These are phyloP conservation scores for Diaporthe citriasiana DNA, from an alignment of 2,329 filamentous ascomycete species.

Conservation along the genomic window DNA sequence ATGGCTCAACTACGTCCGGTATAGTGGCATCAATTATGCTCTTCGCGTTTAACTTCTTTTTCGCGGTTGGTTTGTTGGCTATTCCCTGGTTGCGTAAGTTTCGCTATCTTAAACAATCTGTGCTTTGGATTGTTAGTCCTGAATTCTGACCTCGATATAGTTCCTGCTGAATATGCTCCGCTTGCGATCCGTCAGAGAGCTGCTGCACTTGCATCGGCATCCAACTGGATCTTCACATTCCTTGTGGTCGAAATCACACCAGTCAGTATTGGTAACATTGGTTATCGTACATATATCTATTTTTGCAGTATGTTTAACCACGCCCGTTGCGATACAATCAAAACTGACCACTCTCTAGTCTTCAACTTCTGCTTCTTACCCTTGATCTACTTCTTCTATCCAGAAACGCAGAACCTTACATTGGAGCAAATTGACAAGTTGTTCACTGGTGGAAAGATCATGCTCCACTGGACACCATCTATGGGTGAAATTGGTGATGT, in stretches of 20 bases:
- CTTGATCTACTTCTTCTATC: constrained; percentile 50
- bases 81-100: constrained; percentile 47
- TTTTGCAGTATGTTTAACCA: constrained; percentile 12
- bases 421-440: constrained; percentile 51
- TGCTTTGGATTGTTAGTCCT: neutral
- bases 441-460: constrained; percentile 22
- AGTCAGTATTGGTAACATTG: constrained; percentile 43
- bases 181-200: constrained; percentile 56
- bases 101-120: neutral
- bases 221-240: constrained; percentile 49
- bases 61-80: constrained; percentile 49
- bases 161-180: constrained; percentile 60
- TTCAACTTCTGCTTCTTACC: constrained; percentile 45
- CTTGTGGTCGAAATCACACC: constrained; percentile 45
- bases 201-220: constrained; percentile 55
- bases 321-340: neutral
- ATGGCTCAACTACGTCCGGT: constrained; percentile 43
- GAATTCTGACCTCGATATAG: neutral
- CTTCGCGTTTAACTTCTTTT: constrained; percentile 49
- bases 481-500: constrained; percentile 20
- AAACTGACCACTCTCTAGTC: constrained; percentile 41
- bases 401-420: constrained; percentile 49
- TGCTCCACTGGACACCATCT: constrained; percentile 28
- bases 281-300: constrained; percentile 41
- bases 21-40: constrained; percentile 49